A percentile compares a stretch with the other conserved stretches of the same genome.
phyloP scores from a whole-genome alignment of 352 stramenopile species.

The Discostella stelligera region DNA sequence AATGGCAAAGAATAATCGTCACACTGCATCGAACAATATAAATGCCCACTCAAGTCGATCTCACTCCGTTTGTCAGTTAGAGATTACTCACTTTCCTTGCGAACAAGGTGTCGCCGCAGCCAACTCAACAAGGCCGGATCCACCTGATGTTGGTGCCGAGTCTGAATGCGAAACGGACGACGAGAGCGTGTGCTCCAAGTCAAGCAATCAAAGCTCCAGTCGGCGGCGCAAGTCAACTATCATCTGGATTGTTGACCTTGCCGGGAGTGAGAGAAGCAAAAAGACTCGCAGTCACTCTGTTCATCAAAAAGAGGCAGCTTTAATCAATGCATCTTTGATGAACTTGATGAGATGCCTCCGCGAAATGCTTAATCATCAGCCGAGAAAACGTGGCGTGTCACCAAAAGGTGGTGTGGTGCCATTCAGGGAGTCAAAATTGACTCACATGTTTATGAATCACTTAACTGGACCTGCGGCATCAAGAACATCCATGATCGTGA shows the following conservation, averaged over 20 bases:
- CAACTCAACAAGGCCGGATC: conserved; percentile 1
- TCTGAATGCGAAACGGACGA: conserved; percentile 63
- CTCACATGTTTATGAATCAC: conserved; percentile 94
- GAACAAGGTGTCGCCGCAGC: not conserved
- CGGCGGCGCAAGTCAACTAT: conserved; percentile 44
- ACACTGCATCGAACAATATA: conserved; percentile 79
- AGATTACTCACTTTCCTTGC: conserved; percentile 51
- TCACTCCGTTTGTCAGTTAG: conserved; percentile 81
- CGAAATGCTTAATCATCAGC: conserved; percentile 90
- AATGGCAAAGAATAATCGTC: conserved; percentile 69
- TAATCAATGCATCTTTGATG: conserved; percentile 98
- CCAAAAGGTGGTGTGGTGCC: conserved; percentile 85
- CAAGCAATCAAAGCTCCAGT: conserved; percentile 23
- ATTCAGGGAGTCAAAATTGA: conserved; percentile 96
- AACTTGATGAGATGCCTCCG: conserved; percentile 96
- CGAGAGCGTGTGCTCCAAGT: conserved; percentile 46
- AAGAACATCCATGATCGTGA: conserved; percentile 93
- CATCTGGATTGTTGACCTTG: conserved; percentile 95
- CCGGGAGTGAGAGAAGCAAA: conserved; percentile 85
- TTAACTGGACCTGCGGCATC: conserved; percentile 84
- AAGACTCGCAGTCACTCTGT: conserved; percentile 83
- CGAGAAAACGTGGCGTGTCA: conserved; percentile 40
- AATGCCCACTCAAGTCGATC: conserved; percentile 76
- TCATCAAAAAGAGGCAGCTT: conserved; percentile 95
- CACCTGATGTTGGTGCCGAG: conserved; percentile 23